Percentiles rank a stretch among this genome's conserved stretches.
Conservation (phyloP, 768 basidiomycete genomes). For the Gautieria morchelliformis region DNA sequence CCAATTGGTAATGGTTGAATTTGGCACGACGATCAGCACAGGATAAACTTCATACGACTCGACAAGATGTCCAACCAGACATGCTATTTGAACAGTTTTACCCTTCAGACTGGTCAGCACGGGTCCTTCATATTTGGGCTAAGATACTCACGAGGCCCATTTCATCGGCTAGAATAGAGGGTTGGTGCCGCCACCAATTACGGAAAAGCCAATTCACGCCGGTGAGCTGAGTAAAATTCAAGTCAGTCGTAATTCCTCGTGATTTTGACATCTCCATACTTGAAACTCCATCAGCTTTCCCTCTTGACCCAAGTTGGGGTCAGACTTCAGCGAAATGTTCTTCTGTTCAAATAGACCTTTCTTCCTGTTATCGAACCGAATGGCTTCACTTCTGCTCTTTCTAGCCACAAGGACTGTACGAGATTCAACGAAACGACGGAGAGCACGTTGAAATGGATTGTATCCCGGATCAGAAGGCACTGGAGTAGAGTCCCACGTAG, state of each 20-base stretch:
- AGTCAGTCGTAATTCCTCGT: slow-evolving; percentile 2
- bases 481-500: slow-evolving; percentile 91
- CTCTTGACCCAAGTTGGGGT: slow-evolving; percentile 62
- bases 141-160: slow-evolving; percentile 71
- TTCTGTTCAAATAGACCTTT: slow-evolving; percentile 43
- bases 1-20: slow-evolving; percentile 95
- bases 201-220: slow-evolving; percentile 79
- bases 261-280: slow-evolving; percentile 21
- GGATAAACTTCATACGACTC: slow-evolving; percentile 56
- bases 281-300: slow-evolving; percentile 75
- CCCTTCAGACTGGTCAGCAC: slow-evolving; percentile 35
- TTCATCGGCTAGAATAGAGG: slow-evolving; percentile 91
- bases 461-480: slow-evolving; percentile 45
- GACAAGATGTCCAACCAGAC: slow-evolving; percentile 65
- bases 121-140: not conserved
- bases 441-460: slow-evolving; percentile 56
- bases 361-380: slow-evolving; percentile 41
- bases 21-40: slow-evolving; percentile 86
- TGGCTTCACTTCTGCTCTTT: slow-evolving; percentile 31
- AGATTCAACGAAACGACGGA: slow-evolving; percentile 55
- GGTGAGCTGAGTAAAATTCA: slow-evolving; percentile 39
- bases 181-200: slow-evolving; percentile 82
- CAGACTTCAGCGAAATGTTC: slow-evolving; percentile 33
- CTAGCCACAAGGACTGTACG: slow-evolving; percentile 50
- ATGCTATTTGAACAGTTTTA: slow-evolving; percentile 87